A percentile compares a stretch with the other conserved stretches of the same genome.
Evolutionary conservation across 352 stramenopile species (phyloP).

Genomic region (Globisporangium camurandrum): DNA sequence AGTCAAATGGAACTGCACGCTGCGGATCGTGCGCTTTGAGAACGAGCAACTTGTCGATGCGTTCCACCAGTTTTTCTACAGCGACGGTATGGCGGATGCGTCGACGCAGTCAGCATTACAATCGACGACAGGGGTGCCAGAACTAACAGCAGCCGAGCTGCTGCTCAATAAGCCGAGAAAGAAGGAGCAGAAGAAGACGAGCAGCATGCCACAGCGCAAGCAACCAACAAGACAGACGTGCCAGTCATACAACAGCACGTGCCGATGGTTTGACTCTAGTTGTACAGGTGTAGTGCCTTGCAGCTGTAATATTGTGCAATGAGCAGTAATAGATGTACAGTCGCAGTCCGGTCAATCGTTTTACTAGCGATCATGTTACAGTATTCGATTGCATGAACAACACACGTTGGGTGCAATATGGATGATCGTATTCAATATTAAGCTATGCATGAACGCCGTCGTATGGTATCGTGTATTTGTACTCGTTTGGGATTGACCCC

Average conservation of each 20-base stretch:
- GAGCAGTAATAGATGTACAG: no score
- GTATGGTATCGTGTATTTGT: no score
- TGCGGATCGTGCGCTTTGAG: constrained; percentile 40
- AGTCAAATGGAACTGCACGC: constrained; percentile 39
- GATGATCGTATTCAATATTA: no score
- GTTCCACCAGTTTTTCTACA: constrained; percentile 73
- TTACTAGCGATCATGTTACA: no score
- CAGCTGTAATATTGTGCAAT: no score
- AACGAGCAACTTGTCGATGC: constrained; percentile 47
- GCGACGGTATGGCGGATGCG: constrained; percentile 29
- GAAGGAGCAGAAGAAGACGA: constrained; percentile 57
- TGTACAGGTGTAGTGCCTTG: no score
- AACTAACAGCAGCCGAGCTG: constrained; percentile 28
- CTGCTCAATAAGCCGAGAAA: constrained; percentile 64
- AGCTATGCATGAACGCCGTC: no score
- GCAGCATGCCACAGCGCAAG: constrained; percentile 46
- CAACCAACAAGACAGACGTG: constrained; percentile 20
- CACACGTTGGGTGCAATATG: no score
- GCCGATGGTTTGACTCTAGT: no score
- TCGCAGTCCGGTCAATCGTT: no score
- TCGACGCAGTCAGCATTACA: constrained; percentile 6
- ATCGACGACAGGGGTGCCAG: not conserved
- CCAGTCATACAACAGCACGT: constrained; percentile 20
- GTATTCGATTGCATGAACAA: no score
- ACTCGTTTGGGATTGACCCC: no score